A percentile compares a stretch with the other conserved stretches of the same genome.
phyloP scores from a whole-genome alignment of 2,329 filamentous ascomycete species.

The Ascochyta koolunga region DNA sequence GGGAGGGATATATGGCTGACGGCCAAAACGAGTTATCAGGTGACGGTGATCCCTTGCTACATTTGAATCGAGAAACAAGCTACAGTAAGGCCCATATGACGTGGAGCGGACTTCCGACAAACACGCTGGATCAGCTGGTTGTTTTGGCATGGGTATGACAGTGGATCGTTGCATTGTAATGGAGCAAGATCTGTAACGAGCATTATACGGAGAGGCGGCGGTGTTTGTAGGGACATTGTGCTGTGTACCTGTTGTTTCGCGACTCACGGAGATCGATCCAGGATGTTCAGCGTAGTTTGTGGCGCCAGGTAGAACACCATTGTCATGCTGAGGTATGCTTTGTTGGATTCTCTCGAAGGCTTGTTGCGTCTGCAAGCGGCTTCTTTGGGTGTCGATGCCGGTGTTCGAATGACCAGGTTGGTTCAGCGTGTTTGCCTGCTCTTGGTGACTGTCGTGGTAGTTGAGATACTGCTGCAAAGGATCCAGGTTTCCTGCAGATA shows the following conservation, averaged over 20 bases:
- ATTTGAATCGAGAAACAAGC: constrained; percentile 26
- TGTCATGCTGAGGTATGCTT: constrained; percentile 11
- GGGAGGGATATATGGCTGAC: constrained; percentile 34
- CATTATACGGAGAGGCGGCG: constrained; percentile 15
- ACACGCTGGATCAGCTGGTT: not conserved
- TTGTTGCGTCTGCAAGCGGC: constrained; percentile 5
- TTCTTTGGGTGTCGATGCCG: constrained; percentile 14
- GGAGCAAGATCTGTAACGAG: constrained; percentile 12
- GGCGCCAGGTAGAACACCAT: constrained; percentile 16
- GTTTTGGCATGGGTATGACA: constrained; percentile 11
- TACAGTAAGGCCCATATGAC: constrained; percentile 29
- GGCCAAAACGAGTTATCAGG: constrained; percentile 30
- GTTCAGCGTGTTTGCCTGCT: constrained; percentile 23
- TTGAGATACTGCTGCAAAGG: constrained; percentile 9
- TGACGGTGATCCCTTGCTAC: constrained; percentile 35
- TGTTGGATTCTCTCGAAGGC: not conserved
- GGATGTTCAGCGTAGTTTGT: constrained; percentile 19
- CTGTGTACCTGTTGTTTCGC: not conserved
- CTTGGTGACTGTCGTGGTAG: not conserved
- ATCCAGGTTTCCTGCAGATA: not conserved
- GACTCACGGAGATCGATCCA: constrained; percentile 3
- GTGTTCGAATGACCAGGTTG: constrained; percentile 15
- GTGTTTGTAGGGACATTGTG: not conserved
- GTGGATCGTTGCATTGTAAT: not conserved
- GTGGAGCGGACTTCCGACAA: constrained; percentile 7